Evolutionary conservation across 1,139 yeast genomes (phyloP), one percentile per base, ranked within the genome.

Genomic region (Suhomyces taliae): DNA sequence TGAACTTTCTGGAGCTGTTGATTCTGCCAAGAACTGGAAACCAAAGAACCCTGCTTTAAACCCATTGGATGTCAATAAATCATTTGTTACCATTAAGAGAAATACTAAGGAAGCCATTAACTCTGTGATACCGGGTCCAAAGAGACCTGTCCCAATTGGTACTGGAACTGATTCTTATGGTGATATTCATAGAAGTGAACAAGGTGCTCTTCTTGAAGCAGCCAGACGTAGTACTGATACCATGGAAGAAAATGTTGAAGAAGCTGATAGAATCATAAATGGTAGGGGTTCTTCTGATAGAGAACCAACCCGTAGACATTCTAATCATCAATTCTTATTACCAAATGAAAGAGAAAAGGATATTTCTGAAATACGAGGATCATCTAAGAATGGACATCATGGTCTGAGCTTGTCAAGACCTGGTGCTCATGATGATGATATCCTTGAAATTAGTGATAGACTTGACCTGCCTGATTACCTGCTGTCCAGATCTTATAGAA

Each of bases 41-140:
- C 89, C 89, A 2, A 78, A 80, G 39, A 91, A 91, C 62, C 81
- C 83, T 36, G 97, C 97, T 1, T 73, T 86, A 12, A 87, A 90
- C 61, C 98, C 98, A 3, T 70, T 87, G 50, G 82, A 81, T 46
- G 86, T 95, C 1, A 78, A 75, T 40, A 89, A 87, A 57, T 64
- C 86, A 7, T 85, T 81, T 65, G 88, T 86, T 24, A 83, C 84
- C 12, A 85, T 86, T 55, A 86, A 86, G 62, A 75, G 82, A 53
- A 87, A 79, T 59, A 50, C 61, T 15, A 51, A 69, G 7, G 54
- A 52, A 15, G 62, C 62, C 11, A 61, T 61, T 41, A 58, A 60
- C 36, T 48, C 62, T 0, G 69, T 62, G 34, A 47, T 63, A 34
- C 69, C 61, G 19, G 63, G 60, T 14, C 66, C 62, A 36, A 56